phyloP scores from a whole-genome alignment of 1,284 basidiomycete genomes.

The Moesziomyces sp. region DNA sequence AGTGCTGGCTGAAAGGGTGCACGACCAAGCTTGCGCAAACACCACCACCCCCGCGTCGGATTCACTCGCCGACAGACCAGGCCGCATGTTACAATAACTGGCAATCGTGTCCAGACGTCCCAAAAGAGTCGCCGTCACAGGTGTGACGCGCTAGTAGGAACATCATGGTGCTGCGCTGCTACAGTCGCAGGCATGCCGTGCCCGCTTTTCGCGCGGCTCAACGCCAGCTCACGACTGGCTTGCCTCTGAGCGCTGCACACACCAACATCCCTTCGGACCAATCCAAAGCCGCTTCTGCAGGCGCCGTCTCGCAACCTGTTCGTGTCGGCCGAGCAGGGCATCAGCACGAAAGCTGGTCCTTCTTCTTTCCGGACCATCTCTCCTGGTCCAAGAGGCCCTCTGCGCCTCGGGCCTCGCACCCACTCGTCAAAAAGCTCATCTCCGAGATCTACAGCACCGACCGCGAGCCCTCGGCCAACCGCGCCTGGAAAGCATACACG shows the following conservation, averaged over 20 bases:
- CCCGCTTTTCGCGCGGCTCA: conserved; percentile 18
- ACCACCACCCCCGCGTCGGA: no score
- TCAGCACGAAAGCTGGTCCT: conserved; percentile 34
- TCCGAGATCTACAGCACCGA: conserved; percentile 46
- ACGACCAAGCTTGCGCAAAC: no score
- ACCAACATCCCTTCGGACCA: neutral
- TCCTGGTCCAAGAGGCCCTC: conserved; percentile 10
- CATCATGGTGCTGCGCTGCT: conserved; percentile 45
- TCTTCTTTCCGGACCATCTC: conserved; percentile 45
- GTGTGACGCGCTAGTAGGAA: no score
- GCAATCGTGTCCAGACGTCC: neutral
- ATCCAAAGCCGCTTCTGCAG: neutral
- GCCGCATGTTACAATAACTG: no score
- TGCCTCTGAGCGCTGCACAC: neutral
- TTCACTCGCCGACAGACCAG: no score
- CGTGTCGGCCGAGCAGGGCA: conserved; percentile 1
- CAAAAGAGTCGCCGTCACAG: neutral
- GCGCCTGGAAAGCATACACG: conserved; percentile 52
- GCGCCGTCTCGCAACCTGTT: neutral
- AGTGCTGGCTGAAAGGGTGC: no score
- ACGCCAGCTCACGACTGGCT: conserved; percentile 5
- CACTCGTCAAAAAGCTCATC: conserved; percentile 49
- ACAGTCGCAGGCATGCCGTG: conserved; percentile 37
- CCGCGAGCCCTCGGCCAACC: conserved; percentile 35
- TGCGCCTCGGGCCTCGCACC: conserved; percentile 31